Conservation (phyloP, 1,284 basidiomycete species). For the Irpex sp. region DNA sequence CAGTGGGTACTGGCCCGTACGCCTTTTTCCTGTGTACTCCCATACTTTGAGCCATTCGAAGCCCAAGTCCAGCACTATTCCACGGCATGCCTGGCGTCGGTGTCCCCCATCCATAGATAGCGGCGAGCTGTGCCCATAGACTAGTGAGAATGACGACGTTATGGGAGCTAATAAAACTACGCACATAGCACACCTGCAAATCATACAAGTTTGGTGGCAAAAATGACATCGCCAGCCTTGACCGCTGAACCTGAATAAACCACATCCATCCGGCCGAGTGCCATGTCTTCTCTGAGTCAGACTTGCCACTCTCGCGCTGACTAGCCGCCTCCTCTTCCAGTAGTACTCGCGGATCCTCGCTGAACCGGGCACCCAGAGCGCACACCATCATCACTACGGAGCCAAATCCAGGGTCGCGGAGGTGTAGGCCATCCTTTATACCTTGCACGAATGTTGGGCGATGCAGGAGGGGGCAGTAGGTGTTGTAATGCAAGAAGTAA, state of each 20-base stretch:
- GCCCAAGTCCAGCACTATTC: slow-evolving; percentile 26
- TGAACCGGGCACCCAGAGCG: slow-evolving; percentile 67
- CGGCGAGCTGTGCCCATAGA: slow-evolving; percentile 25
- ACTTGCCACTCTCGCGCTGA: not conserved
- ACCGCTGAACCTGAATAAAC: slow-evolving; percentile 59
- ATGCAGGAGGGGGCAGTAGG: slow-evolving; percentile 72
- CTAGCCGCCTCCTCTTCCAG: slow-evolving; percentile 18
- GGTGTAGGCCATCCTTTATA: slow-evolving; percentile 52
- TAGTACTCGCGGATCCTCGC: slow-evolving; percentile 64
- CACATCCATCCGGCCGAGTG: slow-evolving; percentile 64
- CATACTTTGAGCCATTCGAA: slow-evolving; percentile 45
- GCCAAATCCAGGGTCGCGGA: slow-evolving; percentile 58
- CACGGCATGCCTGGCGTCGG: slow-evolving; percentile 30
- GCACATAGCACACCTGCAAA: slow-evolving; percentile 46
- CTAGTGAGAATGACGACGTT: slow-evolving; percentile 7
- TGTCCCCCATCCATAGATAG: slow-evolving; percentile 35
- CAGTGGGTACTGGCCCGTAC: slow-evolving; percentile 23
- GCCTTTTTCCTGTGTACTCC: slow-evolving; percentile 38
- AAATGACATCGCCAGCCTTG: slow-evolving; percentile 49
- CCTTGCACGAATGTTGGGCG: slow-evolving; percentile 65
- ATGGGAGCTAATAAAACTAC: not conserved
- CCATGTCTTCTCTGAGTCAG: slow-evolving; percentile 19
- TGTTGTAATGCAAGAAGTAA: slow-evolving; percentile 66
- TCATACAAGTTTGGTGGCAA: slow-evolving; percentile 61
- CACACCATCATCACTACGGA: slow-evolving; percentile 71